phyloP scores from a whole-genome alignment of 2,329 filamentous ascomycete genomes.

The Penicillium crustosum region DNA sequence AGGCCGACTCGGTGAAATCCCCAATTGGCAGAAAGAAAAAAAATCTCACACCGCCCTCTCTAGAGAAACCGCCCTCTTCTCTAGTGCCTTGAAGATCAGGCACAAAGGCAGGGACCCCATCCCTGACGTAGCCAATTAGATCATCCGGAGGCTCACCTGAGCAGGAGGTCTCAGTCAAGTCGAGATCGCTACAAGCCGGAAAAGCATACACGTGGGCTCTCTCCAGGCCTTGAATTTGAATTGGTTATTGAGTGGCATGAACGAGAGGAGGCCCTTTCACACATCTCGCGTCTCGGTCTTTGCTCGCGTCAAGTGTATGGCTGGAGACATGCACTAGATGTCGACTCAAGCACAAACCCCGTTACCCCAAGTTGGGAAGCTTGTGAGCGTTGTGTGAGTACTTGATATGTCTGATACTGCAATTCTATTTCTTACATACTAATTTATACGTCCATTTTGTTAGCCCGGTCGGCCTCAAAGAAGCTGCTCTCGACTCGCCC shows the following conservation, averaged over 20 bases:
- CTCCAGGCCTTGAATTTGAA: conserved; percentile 10
- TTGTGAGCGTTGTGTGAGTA: conserved; percentile 49
- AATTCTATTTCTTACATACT: conserved; percentile 7
- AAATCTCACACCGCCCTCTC: conserved; percentile 30
- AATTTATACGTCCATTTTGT: conserved; percentile 10
- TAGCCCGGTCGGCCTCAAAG: conserved; percentile 81
- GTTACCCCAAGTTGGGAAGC: conserved; percentile 44
- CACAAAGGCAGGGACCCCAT: conserved; percentile 7
- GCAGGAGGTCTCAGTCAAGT: conserved; percentile 15
- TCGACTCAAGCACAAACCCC: conserved; percentile 40
- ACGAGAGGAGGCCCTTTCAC: not conserved
- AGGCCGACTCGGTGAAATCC: conserved; percentile 9
- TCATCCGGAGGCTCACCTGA: conserved; percentile 23
- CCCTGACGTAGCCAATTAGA: conserved; percentile 42
- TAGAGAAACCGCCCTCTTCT: not conserved
- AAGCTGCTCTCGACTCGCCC: conserved; percentile 93
- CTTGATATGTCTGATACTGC: too few species aligned
- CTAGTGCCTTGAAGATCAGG: conserved; percentile 9
- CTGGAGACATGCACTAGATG: conserved; percentile 42
- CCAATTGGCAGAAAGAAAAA: conserved; percentile 35
- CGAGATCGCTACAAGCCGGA: conserved; percentile 12
- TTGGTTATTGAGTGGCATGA: conserved; percentile 6
- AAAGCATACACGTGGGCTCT: conserved; percentile 19
- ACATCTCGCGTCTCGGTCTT: conserved; percentile 2
- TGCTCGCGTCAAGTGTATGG: conserved; percentile 34